Conservation (phyloP, 495 filamentous ascomycete species). For the Durotheca rogersii region DNA sequence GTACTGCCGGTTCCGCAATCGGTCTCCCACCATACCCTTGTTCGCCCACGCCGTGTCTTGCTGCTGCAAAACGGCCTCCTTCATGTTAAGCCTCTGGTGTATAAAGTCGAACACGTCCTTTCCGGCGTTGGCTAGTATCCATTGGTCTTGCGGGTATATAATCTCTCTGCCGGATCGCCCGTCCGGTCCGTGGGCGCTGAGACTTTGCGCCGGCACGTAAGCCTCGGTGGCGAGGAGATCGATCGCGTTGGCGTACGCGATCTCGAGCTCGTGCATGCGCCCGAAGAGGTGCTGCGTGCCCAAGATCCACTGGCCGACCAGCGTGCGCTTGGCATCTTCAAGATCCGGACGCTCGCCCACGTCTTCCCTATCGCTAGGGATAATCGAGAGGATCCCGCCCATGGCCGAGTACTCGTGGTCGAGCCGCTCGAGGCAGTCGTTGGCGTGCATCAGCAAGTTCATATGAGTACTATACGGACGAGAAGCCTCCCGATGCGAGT, state of each 20-base stretch:
- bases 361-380: conserved; percentile 42
- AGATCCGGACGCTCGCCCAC: conserved; percentile 33
- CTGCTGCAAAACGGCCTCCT: conserved; percentile 37
- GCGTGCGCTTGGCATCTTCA: conserved; percentile 36
- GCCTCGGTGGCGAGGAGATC: conserved; percentile 52
- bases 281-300: conserved; percentile 48
- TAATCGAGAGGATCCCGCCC: conserved; percentile 50
- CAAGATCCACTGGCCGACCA: conserved; percentile 54
- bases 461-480: conserved; percentile 49
- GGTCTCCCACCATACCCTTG: conserved; percentile 39
- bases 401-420: conserved; percentile 55
- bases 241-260: conserved; percentile 46
- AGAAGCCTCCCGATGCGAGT: conserved; percentile 11
- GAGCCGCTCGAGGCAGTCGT: conserved; percentile 53
- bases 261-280: conserved; percentile 54
- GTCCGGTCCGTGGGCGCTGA: conserved; percentile 38
- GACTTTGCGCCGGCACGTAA: conserved; percentile 44
- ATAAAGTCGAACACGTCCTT: conserved; percentile 48
- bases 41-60: conserved; percentile 26
- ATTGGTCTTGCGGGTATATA: conserved; percentile 53
- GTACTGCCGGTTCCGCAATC: conserved; percentile 12
- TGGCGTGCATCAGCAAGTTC: conserved; percentile 53
- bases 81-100: conserved; percentile 46
- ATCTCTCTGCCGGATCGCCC: conserved; percentile 42
- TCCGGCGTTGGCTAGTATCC: conserved; percentile 52